These are phyloP conservation scores for Funneliformis mosseae DNA, from an alignment of 192 early-diverging fungal genomes.

Conservation along the genomic window DNA sequence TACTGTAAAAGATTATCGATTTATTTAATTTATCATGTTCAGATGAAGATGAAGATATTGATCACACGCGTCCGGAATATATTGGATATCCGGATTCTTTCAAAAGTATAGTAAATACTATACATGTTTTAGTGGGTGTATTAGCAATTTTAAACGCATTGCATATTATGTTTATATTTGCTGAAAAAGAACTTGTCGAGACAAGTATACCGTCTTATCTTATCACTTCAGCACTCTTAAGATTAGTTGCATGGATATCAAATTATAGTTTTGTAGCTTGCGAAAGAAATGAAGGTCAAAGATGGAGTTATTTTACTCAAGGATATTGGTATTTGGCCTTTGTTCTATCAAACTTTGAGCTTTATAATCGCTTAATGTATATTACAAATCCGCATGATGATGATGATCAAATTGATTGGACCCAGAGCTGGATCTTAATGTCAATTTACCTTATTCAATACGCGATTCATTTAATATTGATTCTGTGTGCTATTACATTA, in stretches of 20 bases:
- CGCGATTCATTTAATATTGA: not conserved
- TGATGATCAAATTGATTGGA: constrained; percentile 9
- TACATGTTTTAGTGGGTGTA: not conserved
- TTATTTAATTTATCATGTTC: not conserved
- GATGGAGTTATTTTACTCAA: constrained; percentile 22
- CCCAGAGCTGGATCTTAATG: constrained; percentile 16
- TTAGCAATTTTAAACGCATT: not conserved
- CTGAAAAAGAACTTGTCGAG: constrained; percentile 1
- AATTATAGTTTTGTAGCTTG: not conserved
- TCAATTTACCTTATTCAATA: constrained; percentile 20
- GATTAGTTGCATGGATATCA: not conserved
- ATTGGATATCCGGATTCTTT: constrained; percentile 11
- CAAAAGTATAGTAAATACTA: constrained; percentile 1
- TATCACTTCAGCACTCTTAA: not conserved
- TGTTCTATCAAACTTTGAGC: constrained; percentile 1
- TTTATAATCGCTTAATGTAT: constrained; percentile 25
- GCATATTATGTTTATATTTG: constrained; percentile 17
- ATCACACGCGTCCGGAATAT: not conserved
- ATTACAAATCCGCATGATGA: not conserved
- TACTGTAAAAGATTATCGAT: not conserved
- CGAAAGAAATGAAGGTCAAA: constrained; percentile 1
- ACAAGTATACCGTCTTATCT: constrained; percentile 3
- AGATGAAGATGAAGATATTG: not conserved
- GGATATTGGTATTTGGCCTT: constrained; percentile 33
- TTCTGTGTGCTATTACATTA: constrained; percentile 8